Evolutionary conservation across 371 early-diverging fungal genomes (phyloP).

Genomic region (Lichtheimia corymbifera): DNA sequence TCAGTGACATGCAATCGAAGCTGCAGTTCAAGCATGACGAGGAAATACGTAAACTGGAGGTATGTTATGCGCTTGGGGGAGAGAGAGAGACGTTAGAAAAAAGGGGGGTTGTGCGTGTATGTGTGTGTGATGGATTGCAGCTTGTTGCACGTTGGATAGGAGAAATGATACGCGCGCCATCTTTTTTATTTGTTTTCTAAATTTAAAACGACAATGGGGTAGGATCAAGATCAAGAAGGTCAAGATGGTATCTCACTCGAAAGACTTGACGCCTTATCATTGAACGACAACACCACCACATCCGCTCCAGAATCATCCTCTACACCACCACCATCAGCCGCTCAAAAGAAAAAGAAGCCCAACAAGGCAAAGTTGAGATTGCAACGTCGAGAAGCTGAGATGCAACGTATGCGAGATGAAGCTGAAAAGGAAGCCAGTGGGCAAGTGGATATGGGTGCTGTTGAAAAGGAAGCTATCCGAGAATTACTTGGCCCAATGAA

Average conservation of each 20-base stretch:
- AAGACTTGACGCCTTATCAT: constrained; percentile 31
- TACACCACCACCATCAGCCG: constrained; percentile 10
- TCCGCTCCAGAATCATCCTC: too few relatives aligned
- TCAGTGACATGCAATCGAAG: constrained; percentile 71
- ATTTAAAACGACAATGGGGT: constrained; percentile 17
- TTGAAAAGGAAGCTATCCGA: constrained; percentile 74
- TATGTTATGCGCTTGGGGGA: too few relatives aligned
- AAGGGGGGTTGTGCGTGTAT: too few relatives aligned
- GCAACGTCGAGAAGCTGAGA: constrained; percentile 73
- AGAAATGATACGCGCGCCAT: too few relatives aligned
- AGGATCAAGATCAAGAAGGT: constrained; percentile 5
- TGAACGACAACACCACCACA: constrained; percentile 31
- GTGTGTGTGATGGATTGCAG: too few relatives aligned
- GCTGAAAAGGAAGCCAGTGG: constrained; percentile 81
- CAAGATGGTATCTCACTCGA: constrained; percentile 50
- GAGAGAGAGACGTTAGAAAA: too few relatives aligned
- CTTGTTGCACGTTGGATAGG: too few relatives aligned
- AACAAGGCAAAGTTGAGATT: constrained; percentile 70
- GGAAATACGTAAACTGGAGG: constrained; percentile 49
- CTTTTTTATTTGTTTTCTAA: constrained; percentile 19
- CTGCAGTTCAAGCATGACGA: constrained; percentile 65
- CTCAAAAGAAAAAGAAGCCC: constrained; percentile 52
- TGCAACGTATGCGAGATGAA: constrained; percentile 73
- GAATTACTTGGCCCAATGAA: constrained; percentile 47
- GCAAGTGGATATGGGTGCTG: constrained; percentile 71